Evolutionary conservation across 2,329 filamentous ascomycete species (phyloP), one percentile per base, ranked within the genome.

Genomic region (Xenosphaeropsis pyriputrescens): DNA sequence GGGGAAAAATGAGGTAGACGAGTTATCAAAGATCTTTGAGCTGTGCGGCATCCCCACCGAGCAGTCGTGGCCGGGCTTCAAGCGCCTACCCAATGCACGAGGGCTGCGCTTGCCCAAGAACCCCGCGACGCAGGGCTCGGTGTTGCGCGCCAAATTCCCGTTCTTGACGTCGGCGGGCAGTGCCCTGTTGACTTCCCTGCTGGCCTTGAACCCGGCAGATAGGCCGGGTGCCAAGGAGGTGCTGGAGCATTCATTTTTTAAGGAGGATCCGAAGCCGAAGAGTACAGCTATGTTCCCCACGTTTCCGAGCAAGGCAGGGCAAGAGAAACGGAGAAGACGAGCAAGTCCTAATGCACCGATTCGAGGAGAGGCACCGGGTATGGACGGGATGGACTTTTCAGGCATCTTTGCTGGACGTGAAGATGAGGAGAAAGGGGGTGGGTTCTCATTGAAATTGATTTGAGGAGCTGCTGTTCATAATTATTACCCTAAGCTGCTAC

Each of bases 241-340:
- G 55, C 67, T 96, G 29, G 63, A 68, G 35, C 85, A 95, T 57
- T 67, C 75, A 29, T 98, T 93, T 57, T 98, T 98, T 58, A 66
- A 58, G 14, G 88, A 96, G 60, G 81, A 93, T 48, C 91, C 91
- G 1, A 82, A 82, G 43, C 85, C 88, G 1, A 96, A 96, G 61
- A 77, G 80, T 6, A 81, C 85, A 54, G 81, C 80, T 50, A 80
- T 98, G 78, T 96, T 98, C 54, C 91, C 91, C 2, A 96, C 91
- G 0, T 98, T 96, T 56, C 91, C 91, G 0, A 91, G 83, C 50
- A 95, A 93, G 58, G 91, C 91, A 0, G 85, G 86, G 2, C 82
- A 91, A 64, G 91, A 98, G 65, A 80, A 78, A 52, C 67, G 86
- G 48, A 66, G 84, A 45, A 67, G 73, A 29, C 67, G 72, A 42